Conservation (phyloP, 2,329 filamentous ascomycete species). For the Acrocalymma vagum region DNA sequence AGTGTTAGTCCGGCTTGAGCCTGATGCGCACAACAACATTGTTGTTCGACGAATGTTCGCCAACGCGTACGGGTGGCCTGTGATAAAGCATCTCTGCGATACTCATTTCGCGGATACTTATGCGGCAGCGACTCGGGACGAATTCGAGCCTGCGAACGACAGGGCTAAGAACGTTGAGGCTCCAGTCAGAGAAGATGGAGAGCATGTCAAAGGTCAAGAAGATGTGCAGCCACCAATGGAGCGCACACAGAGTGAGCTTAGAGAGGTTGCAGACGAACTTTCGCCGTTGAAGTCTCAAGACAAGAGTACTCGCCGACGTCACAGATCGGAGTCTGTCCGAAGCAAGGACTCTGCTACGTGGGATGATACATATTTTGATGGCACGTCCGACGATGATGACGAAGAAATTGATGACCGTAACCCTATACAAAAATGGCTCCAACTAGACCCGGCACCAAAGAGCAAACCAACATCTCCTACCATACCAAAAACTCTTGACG, state of each 20-base stretch:
- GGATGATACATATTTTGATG: constrained; percentile 60
- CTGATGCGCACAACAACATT: constrained; percentile 98
- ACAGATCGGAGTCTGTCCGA: constrained; percentile 34
- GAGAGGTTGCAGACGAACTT: constrained; percentile 56
- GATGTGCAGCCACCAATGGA: constrained; percentile 44
- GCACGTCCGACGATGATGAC: constrained; percentile 57
- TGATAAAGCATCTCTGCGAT: constrained; percentile 92
- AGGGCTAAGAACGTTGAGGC: constrained; percentile 69
- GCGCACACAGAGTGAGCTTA: constrained; percentile 57
- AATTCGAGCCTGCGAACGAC: constrained; percentile 72
- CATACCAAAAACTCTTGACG: constrained; percentile 27
- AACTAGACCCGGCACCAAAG: constrained; percentile 29
- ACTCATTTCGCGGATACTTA: constrained; percentile 88
- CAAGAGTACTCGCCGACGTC: constrained; percentile 26
- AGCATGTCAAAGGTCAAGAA: constrained; percentile 66
- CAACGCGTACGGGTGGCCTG: constrained; percentile 97
- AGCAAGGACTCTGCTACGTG: constrained; percentile 55
- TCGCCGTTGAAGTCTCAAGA: constrained; percentile 36
- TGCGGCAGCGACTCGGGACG: constrained; percentile 71
- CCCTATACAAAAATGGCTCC: constrained; percentile 46
- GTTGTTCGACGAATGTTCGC: constrained; percentile 95
- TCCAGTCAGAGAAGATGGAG: constrained; percentile 68
- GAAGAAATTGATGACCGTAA: constrained; percentile 50
- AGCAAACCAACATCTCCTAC: constrained; percentile 22
- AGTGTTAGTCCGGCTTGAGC: constrained; percentile 92